A percentile compares a stretch with the other conserved stretches of the same genome.
Conservation (phyloP, 805 yeast genomes). For the Myxozyma melibiosi region DNA sequence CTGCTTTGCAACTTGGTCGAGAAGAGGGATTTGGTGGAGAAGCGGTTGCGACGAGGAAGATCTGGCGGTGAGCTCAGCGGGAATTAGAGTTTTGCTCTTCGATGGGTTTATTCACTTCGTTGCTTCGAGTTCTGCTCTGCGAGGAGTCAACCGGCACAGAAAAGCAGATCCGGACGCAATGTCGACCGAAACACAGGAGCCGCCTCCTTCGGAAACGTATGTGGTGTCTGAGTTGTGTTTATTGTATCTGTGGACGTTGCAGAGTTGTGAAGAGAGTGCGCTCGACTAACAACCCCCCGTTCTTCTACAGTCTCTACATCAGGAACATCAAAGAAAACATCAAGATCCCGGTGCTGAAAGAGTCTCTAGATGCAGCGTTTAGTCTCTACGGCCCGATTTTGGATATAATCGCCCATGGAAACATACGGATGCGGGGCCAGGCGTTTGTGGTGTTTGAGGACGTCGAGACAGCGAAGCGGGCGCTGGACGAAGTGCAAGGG, state of each 20-base stretch:
- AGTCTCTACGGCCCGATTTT: constrained; percentile 51
- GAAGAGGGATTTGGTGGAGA: not conserved
- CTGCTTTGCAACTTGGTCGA: not conserved
- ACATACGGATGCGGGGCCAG: constrained; percentile 74
- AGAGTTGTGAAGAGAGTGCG: too few relatives aligned
- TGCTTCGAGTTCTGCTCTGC: too few relatives aligned
- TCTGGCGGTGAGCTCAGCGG: too few relatives aligned
- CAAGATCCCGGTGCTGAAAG: constrained; percentile 53
- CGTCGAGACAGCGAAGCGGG: constrained; percentile 49
- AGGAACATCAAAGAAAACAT: constrained; percentile 74
- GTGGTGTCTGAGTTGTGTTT: not conserved
- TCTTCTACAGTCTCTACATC: constrained; percentile 57
- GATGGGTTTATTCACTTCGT: too few relatives aligned
- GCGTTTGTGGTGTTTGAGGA: constrained; percentile 68
- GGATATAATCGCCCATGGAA: constrained; percentile 59
- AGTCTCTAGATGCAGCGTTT: constrained; percentile 49
- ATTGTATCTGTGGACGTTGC: too few relatives aligned
- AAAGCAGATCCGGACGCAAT: not conserved
- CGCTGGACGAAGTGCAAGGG: constrained; percentile 45
- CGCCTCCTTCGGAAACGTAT: constrained; percentile 5
- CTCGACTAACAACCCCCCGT: not conserved
- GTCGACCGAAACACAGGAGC: not conserved
- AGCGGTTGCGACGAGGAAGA: not conserved
- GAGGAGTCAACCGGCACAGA: too few relatives aligned
- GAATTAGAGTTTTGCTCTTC: too few relatives aligned